Percentiles rank a stretch among this genome's conserved stretches.
phyloP scores from a whole-genome alignment of 2,329 filamentous ascomycete genomes.

The Exophiala aquamarina region DNA sequence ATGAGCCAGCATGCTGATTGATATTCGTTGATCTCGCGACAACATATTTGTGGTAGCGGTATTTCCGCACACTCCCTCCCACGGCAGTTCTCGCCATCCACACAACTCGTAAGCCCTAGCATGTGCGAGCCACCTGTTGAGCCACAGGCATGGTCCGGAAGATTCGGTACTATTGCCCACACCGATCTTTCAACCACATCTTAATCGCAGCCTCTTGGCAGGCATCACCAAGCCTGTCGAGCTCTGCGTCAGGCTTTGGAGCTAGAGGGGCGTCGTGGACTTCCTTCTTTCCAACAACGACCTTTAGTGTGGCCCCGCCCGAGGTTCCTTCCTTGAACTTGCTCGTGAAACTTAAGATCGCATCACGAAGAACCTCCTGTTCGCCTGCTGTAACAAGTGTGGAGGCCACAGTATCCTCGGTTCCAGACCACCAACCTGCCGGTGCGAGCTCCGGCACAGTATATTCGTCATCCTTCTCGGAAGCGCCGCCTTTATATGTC shows the following conservation, averaged over 20 bases:
- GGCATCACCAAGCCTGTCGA: slow-evolving; percentile 8
- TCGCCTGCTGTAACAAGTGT: slow-evolving; percentile 15
- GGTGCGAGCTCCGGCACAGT: slow-evolving; percentile 10
- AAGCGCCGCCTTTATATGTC: slow-evolving; percentile 12
- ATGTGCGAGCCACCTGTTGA: no score
- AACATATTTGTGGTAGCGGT: no score
- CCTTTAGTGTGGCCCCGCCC: slow-evolving; percentile 6
- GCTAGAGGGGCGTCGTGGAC: slow-evolving; percentile 15
- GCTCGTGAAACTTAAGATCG: slow-evolving; percentile 9
- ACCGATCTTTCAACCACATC: slow-evolving; percentile 6
- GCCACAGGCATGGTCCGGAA: no score
- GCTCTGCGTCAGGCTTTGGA: slow-evolving; percentile 7
- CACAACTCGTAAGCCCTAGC: no score
- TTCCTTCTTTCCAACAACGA: slow-evolving; percentile 13
- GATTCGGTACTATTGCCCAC: no score
- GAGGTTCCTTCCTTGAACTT: slow-evolving; percentile 15
- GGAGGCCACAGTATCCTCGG: slow-evolving; percentile 7
- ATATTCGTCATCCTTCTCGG: slow-evolving; percentile 12
- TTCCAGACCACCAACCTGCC: slow-evolving; percentile 13
- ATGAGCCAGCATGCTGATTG: no score
- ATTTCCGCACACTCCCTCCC: no score
- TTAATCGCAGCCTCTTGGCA: slow-evolving; percentile 18
- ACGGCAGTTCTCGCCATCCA: no score
- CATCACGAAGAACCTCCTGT: slow-evolving; percentile 15
- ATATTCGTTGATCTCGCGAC: no score